A percentile compares a stretch with the other conserved stretches of the same genome.
These are phyloP conservation scores for Orychophragmus violaceus DNA, from an alignment of 345 rosid genomes.

Conservation along the genomic window DNA sequence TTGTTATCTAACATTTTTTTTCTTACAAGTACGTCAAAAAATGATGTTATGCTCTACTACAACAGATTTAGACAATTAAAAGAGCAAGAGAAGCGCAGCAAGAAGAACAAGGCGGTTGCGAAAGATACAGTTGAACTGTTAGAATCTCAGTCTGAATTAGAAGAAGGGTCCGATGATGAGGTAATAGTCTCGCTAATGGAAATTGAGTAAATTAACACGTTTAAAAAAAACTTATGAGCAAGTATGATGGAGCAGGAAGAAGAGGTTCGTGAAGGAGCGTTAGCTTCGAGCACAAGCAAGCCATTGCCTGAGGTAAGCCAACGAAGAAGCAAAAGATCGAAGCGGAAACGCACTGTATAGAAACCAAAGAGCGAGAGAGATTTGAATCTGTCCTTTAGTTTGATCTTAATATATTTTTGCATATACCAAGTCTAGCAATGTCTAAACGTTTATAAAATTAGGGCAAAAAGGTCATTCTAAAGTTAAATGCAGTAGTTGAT, in stretches of 20 bases:
- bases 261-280: constrained; percentile 19
- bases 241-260: constrained; percentile 27
- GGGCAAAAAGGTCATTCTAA: constrained; percentile 16
- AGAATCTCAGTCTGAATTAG: constrained; percentile 50
- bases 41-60: not conserved
- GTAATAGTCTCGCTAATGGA: too few species aligned
- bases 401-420: constrained; percentile 19
- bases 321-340: not conserved
- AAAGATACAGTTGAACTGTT: constrained; percentile 38
- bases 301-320: not conserved
- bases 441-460: constrained; percentile 3
- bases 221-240: too few species aligned
- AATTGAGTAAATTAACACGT: too few species aligned
- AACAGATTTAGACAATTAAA: constrained; percentile 72
- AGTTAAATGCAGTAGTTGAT: not conserved
- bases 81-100: constrained; percentile 60
- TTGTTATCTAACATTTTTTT: not conserved
- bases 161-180: constrained; percentile 56
- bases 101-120: constrained; percentile 47
- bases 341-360: not conserved
- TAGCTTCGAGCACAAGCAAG: not conserved
- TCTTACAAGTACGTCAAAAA: not conserved
- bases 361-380: not conserved
- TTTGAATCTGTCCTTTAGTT: not conserved
- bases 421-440: constrained; percentile 11